Evolutionary conservation across 306 rosid genomes (phyloP).

Genomic region (Castanea mollissima): DNA sequence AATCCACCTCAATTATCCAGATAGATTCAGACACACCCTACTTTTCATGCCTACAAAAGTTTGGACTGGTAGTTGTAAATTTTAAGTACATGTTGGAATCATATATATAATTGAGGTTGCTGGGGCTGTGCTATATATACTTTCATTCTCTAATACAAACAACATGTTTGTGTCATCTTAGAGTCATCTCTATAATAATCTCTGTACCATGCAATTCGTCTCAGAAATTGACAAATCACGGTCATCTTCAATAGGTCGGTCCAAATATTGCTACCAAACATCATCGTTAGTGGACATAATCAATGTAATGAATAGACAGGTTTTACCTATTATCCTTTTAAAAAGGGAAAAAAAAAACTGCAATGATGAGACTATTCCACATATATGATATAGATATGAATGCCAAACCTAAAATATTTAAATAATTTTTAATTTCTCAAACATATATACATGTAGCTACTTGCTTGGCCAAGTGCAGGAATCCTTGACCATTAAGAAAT

Average conservation of each 20-base stretch:
- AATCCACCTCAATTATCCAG: constrained; percentile 89
- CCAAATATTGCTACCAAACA: background rate
- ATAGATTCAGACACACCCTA: constrained; percentile 70
- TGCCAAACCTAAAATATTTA: constrained; percentile 44
- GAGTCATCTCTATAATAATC: constrained; percentile 5
- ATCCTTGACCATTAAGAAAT: constrained; percentile 54
- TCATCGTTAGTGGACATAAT: background rate
- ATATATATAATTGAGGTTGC: constrained; percentile 27
- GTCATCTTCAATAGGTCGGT: constrained; percentile 13
- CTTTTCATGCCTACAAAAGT: constrained; percentile 54
- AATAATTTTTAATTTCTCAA: constrained; percentile 15
- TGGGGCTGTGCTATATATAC: constrained; percentile 20
- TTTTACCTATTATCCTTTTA: background rate
- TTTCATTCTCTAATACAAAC: constrained; percentile 35
- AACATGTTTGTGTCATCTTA: constrained; percentile 31
- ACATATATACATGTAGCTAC: constrained; percentile 11
- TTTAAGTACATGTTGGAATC: constrained; percentile 35
- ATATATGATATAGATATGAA: constrained; percentile 13
- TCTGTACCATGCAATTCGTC: constrained; percentile 6
- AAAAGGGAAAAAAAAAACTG: background rate
- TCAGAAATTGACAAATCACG: constrained; percentile 23
- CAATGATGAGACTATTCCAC: constrained; percentile 20
- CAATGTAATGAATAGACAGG: background rate
- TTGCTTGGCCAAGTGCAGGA: constrained; percentile 52
- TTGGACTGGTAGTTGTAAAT: constrained; percentile 33